Evolutionary conservation across 805 yeast genomes (phyloP).

Genomic region (Teunomyces tritomae): DNA sequence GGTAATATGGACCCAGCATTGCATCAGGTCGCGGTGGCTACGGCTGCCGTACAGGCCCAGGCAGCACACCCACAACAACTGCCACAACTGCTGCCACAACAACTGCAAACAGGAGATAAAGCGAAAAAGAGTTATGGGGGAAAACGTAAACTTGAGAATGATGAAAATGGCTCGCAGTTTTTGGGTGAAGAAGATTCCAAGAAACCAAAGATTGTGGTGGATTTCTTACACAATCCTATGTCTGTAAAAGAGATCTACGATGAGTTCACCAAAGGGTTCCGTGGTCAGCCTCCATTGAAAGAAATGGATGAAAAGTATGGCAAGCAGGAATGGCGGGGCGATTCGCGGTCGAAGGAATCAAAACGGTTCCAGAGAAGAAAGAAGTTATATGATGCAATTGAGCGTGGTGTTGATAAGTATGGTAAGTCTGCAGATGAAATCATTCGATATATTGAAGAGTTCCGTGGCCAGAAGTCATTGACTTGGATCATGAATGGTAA

Average conservation of each 20-base stretch:
- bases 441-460: conserved; percentile 39
- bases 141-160: conserved; percentile 9
- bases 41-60: conserved; percentile 30
- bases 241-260: conserved; percentile 44
- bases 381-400: conserved; percentile 43
- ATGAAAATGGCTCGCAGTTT: conserved; percentile 5
- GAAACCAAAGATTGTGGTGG: conserved; percentile 36
- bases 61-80: conserved; percentile 9
- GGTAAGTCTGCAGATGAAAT: conserved; percentile 41
- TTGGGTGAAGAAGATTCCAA: conserved; percentile 17
- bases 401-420: conserved; percentile 39
- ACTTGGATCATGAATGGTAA: conserved; percentile 50
- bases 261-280: conserved; percentile 43
- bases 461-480: conserved; percentile 40
- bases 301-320: conserved; percentile 44
- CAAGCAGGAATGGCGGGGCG: conserved; percentile 46
- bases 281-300: conserved; percentile 42
- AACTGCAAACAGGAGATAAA: conserved; percentile 6
- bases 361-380: conserved; percentile 44
- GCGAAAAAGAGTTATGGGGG: conserved; percentile 7
- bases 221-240: conserved; percentile 44
- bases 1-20: conserved; percentile 42
- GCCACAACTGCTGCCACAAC: conserved; percentile 6
- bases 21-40: conserved; percentile 40
- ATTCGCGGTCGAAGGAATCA: conserved; percentile 42